Base-by-base conservation (phyloP, 108 stramenopile genomes). In the Pseudonitzschia delicatissima region DNA sequence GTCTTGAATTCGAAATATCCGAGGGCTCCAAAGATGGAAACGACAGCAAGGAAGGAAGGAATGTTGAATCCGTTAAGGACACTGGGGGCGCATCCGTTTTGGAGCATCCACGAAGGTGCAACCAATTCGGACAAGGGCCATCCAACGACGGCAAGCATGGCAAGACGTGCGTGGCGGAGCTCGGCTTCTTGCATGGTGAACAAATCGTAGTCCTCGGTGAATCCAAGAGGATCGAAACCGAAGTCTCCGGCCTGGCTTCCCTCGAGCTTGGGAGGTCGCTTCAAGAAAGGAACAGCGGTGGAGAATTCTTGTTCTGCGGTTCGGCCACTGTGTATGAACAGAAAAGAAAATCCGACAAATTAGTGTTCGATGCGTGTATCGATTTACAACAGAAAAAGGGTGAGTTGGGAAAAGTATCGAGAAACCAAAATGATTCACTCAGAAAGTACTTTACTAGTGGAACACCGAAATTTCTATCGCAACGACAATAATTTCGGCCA, bases 221-320 rank as follows among this genome's bases (percentile, higher is more conserved):
- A 67, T 12, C 91, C 91, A 28, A 92, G 77, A 5, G 91, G 91
- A 64, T 92, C 90, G 53, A 92, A 92, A 25, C 91, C 91, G 58
- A 66, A 87, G 44, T 92, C 91, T 21, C 91, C 91, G 45, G 91
- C 87, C 57, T 89, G 87, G 35, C 77, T 82, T 36, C 91, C 92
- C 63, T 93, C 92, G 57, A 93, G 77, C 25, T 71, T 66, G 37
- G 81, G 44, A 2, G 92, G 92, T 28, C 87, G 83, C 52, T 82
- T 77, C 40, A 88, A 63, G 62, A 90, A 83, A 36, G 92, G 92
- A 42, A 93, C 5, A 15, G 92, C 80, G 52, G 83, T 73, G 58
- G 92, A 93, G 26, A 68, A 68, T 29, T 83, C 62, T 37, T 69
- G 74, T 27, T 58, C 68, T 51, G 72, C 66, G 76, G 83, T 87